A percentile compares a stretch with the other conserved stretches of the same genome.
Conservation (phyloP, 371 early-diverging fungal genomes). For the Coemansia sp. region DNA sequence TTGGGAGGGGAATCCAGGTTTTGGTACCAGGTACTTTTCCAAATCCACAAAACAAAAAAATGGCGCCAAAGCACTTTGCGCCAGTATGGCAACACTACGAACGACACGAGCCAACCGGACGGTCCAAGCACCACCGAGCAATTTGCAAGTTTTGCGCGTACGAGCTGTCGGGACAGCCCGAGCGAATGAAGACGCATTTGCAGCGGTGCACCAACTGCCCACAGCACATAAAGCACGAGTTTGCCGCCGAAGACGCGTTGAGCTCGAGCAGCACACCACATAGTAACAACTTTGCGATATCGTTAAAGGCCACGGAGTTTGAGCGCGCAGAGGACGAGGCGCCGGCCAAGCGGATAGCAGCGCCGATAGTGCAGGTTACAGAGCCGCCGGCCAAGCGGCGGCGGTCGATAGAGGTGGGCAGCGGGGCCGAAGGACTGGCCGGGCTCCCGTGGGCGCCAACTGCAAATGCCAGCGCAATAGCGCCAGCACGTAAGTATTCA, state of each 20-base stretch:
- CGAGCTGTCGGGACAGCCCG: constrained; percentile 53
- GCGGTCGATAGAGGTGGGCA: constrained; percentile 28
- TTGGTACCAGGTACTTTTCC: not conserved
- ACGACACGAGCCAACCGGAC: constrained; percentile 52
- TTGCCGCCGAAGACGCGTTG: constrained; percentile 17
- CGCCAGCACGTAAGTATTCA: constrained; percentile 29
- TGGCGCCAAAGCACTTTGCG: constrained; percentile 55
- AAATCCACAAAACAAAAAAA: not conserved
- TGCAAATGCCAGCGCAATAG: constrained; percentile 28
- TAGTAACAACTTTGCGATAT: constrained; percentile 25
- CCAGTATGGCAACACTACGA: constrained; percentile 54
- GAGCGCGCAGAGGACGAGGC: constrained; percentile 18
- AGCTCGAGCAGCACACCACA: not conserved
- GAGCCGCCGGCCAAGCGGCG: constrained; percentile 26
- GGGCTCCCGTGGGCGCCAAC: constrained; percentile 41
- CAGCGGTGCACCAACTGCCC: constrained; percentile 41
- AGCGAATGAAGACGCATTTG: constrained; percentile 52
- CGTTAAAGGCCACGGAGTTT: constrained; percentile 16
- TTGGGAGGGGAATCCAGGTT: no score
- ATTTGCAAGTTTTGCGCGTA: constrained; percentile 49
- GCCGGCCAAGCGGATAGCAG: not conserved
- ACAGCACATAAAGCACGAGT: constrained; percentile 36
- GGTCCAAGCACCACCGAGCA: constrained; percentile 53
- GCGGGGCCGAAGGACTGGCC: constrained; percentile 42
- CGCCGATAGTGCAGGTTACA: not conserved